Percentiles rank a stretch among this genome's conserved stretches.
These are phyloP conservation scores for Cystobasidium slooffiae DNA, from an alignment of 1,284 basidiomycete species.

Conservation along the genomic window DNA sequence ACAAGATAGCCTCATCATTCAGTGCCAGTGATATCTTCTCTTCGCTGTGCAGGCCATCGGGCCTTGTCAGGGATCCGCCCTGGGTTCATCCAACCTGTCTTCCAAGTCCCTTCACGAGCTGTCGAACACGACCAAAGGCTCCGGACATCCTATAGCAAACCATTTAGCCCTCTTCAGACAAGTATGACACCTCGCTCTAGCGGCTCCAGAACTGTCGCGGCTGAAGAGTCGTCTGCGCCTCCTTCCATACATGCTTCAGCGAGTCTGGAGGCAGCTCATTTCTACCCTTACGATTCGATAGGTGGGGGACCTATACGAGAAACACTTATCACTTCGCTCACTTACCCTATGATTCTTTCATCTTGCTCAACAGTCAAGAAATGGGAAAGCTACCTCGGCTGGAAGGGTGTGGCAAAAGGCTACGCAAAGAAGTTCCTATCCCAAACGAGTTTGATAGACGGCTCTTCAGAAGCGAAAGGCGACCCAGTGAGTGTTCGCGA, in stretches of 20 bases:
- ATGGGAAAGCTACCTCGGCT: conserved; percentile 25
- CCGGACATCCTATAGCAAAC: too few species aligned
- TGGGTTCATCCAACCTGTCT: too few species aligned
- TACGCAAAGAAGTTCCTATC: conserved; percentile 26
- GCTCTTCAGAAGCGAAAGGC: conserved; percentile 12
- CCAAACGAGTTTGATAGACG: conserved; percentile 9
- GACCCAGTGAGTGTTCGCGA: neutral
- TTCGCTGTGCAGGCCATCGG: too few species aligned
- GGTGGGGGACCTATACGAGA: neutral
- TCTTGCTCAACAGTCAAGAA: conserved; percentile 15
- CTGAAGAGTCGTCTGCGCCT: neutral
- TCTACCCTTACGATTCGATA: conserved; percentile 27
- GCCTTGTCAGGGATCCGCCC: too few species aligned
- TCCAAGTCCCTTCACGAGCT: too few species aligned
- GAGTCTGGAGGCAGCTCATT: neutral
- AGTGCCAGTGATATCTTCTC: too few species aligned
- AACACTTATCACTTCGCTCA: neutral
- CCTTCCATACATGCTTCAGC: conserved; percentile 1
- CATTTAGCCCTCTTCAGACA: too few species aligned
- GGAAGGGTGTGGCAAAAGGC: conserved; percentile 37
- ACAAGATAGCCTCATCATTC: too few species aligned
- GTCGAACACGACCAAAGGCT: too few species aligned
- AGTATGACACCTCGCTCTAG: too few species aligned
- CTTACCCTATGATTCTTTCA: neutral
- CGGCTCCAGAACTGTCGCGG: too few species aligned